A percentile compares a stretch with the other conserved stretches of the same genome.
Evolutionary conservation across 108 stramenopile species (phyloP).

Genomic region (Pseudonitzschia delicatissima): DNA sequence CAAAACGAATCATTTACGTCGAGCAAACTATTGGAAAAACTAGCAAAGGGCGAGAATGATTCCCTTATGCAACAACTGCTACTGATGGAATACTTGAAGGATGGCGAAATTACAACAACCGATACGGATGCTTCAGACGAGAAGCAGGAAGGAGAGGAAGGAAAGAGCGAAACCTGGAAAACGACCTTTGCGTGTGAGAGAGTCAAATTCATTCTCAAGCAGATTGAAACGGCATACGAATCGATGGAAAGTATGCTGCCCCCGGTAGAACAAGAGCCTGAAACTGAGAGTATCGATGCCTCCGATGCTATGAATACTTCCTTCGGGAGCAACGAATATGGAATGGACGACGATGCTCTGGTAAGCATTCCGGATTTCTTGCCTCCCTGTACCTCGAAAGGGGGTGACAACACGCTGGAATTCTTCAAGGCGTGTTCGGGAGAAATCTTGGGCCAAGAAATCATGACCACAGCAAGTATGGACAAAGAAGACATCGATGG

Average conservation of each 20-base stretch:
- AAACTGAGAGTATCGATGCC: neutral
- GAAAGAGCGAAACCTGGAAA: constrained; percentile 26
- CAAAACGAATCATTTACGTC: neutral
- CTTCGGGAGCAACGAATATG: constrained; percentile 2
- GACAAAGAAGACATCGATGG: neutral
- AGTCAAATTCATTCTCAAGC: constrained; percentile 25
- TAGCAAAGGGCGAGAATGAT: constrained; percentile 47
- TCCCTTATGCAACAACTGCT: constrained; percentile 45
- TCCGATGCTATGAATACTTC: neutral
- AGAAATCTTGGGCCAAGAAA: neutral
- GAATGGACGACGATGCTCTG: constrained; percentile 24
- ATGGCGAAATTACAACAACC: neutral
- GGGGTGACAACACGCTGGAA: constrained; percentile 46
- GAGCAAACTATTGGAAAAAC: constrained; percentile 15
- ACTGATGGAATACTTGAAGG: constrained; percentile 40
- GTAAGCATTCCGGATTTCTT: constrained; percentile 48
- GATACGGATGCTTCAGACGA: neutral
- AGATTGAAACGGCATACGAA: constrained; percentile 45
- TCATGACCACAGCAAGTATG: neutral
- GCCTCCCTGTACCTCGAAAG: constrained; percentile 45
- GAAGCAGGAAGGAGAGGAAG: constrained; percentile 3
- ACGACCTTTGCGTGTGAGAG: constrained; percentile 29
- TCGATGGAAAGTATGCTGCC: constrained; percentile 33
- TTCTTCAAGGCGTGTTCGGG: constrained; percentile 52
- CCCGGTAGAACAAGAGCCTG: neutral